phyloP scores from a whole-genome alignment of 2,329 filamentous ascomycete species.

The Alternaria ethzedia region DNA sequence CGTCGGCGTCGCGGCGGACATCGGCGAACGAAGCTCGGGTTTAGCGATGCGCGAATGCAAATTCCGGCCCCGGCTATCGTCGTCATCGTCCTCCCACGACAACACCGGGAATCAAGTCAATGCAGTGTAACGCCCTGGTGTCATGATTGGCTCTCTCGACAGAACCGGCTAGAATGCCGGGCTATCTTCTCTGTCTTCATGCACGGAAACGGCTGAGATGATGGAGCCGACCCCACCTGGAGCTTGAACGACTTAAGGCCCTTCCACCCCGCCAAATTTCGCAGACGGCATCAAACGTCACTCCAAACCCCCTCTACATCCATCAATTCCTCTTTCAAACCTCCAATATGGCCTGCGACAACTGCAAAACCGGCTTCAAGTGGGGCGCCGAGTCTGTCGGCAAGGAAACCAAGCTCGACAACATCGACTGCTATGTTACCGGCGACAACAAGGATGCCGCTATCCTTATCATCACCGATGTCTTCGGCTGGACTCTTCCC shows the following conservation, averaged over 20 bases:
- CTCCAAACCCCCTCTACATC: not conserved
- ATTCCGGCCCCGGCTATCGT: constrained; percentile 2
- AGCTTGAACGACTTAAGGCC: constrained; percentile 4
- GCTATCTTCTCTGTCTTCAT: not conserved
- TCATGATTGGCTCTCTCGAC: constrained; percentile 3
- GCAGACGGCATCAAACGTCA: not conserved
- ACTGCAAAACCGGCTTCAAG: constrained; percentile 49
- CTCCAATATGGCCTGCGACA: constrained; percentile 39
- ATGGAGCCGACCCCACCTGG: constrained; percentile 3
- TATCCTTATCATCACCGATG: constrained; percentile 53
- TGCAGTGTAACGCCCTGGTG: not conserved
- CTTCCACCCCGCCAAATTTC: not conserved
- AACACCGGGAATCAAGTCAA: not conserved
- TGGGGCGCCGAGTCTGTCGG: constrained; percentile 49
- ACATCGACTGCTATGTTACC: constrained; percentile 50
- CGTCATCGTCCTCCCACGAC: not conserved
- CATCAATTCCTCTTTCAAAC: not conserved
- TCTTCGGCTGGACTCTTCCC: constrained; percentile 58
- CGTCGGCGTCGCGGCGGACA: not conserved
- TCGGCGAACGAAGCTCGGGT: not conserved
- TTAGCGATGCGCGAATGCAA: not conserved
- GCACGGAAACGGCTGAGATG: not conserved
- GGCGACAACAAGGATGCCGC: constrained; percentile 54
- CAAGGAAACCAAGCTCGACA: constrained; percentile 47
- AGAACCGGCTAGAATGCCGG: not conserved